Percentiles rank a stretch among this genome's conserved stretches.
Evolutionary conservation across 441 rosid genomes (phyloP).

Genomic region (Croton setiger): DNA sequence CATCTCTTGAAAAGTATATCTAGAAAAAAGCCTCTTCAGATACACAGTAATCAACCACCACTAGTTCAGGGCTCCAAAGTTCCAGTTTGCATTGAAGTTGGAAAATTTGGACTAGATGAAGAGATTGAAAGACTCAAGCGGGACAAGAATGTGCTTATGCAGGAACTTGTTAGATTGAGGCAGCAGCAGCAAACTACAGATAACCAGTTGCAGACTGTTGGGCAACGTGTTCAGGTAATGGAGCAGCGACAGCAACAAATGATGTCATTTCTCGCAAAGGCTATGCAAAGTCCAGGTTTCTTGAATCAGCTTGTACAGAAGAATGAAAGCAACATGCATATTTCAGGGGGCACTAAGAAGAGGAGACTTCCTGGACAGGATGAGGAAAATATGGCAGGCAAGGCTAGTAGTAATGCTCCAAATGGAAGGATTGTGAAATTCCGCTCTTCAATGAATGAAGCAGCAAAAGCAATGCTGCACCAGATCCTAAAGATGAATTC

Average conservation of each 20-base stretch:
- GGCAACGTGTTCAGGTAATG: conserved; percentile 74
- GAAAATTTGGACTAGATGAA: conserved; percentile 70
- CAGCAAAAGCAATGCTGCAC: conserved; percentile 61
- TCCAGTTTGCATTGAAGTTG: conserved; percentile 57
- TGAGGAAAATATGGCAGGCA: conserved; percentile 38
- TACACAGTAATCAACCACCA: conserved; percentile 38
- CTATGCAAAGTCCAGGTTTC: conserved; percentile 78
- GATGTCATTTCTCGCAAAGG: conserved; percentile 86
- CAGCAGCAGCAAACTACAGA: conserved; percentile 68
- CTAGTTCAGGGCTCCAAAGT: conserved; percentile 38
- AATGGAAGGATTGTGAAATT: conserved; percentile 80
- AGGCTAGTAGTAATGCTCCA: conserved; percentile 28
- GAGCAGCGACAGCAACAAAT: conserved; percentile 83
- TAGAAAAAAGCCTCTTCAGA: conserved; percentile 59
- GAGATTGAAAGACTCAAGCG: conserved; percentile 73
- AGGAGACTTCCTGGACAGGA: conserved; percentile 76
- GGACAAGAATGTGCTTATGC: conserved; percentile 57
- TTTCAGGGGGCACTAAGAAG: conserved; percentile 60
- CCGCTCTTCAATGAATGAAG: conserved; percentile 73
- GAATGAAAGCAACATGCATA: conserved; percentile 57
- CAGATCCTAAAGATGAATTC: conserved; percentile 61
- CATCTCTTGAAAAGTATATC: conserved; percentile 53
- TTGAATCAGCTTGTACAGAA: conserved; percentile 69
- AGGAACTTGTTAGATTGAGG: conserved; percentile 66
- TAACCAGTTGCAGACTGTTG: conserved; percentile 47